Conservation (phyloP, 768 basidiomycete species). For the Hygrocybe coccinea region DNA sequence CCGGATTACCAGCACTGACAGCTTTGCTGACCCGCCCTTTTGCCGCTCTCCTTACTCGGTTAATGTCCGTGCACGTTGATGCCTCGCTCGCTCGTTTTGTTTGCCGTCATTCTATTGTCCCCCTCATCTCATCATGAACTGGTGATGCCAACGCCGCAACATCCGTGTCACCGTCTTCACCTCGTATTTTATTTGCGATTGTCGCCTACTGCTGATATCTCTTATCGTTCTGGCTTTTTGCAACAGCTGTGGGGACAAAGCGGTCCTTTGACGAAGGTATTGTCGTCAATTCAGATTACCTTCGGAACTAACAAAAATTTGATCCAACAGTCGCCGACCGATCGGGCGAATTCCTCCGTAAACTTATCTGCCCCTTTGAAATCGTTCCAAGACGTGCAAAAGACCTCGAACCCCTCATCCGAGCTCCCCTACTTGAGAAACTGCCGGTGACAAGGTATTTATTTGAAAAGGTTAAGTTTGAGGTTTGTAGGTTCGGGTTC, state of each 20-base stretch:
- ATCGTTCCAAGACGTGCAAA: neutral
- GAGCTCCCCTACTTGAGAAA: neutral
- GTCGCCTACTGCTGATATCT: too few species aligned
- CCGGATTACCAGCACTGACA: too few species aligned
- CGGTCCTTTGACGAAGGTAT: neutral
- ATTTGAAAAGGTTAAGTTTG: neutral
- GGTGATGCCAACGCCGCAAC: too few species aligned
- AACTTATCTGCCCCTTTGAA: constrained; percentile 1
- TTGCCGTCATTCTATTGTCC: too few species aligned
- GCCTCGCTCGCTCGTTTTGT: too few species aligned
- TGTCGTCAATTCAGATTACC: neutral
- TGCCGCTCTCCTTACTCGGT: too few species aligned
- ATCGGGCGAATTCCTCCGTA: neutral
- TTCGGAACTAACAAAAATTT: neutral
- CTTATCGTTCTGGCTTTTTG: neutral
- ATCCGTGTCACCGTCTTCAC: too few species aligned
- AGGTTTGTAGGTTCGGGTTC: neutral
- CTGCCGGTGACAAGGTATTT: neutral
- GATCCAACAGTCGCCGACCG: neutral
- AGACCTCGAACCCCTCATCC: neutral
- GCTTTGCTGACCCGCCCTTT: too few species aligned
- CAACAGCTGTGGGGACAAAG: neutral
- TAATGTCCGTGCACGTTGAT: too few species aligned
- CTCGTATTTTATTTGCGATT: too few species aligned
- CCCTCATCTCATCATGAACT: too few species aligned